A percentile compares a stretch with the other conserved stretches of the same genome.
Conservation (phyloP, 2,329 filamentous ascomycete genomes). For the Claviceps sp. region DNA sequence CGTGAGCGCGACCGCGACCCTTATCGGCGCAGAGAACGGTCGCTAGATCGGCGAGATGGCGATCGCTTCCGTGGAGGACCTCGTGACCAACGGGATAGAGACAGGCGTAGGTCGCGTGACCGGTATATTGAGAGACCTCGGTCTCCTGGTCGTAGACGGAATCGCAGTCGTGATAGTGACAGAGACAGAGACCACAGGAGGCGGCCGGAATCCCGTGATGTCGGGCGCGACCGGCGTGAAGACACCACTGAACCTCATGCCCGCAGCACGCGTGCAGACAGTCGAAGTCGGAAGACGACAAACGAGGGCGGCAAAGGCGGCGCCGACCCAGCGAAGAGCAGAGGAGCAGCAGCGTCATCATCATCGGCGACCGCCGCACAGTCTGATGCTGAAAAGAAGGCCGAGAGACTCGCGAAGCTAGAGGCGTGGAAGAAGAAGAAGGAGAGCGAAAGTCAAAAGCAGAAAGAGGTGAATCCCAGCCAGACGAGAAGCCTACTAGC, state of each 20-base stretch:
- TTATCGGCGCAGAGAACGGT: conserved; percentile 57
- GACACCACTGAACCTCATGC: conserved; percentile 57
- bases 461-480: conserved; percentile 52
- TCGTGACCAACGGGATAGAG: conserved; percentile 40
- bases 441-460: conserved; percentile 60
- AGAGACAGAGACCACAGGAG: conserved; percentile 52
- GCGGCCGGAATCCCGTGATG: conserved; percentile 62
- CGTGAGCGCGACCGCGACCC: conserved; percentile 29
- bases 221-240: conserved; percentile 49
- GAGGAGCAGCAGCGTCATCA: conserved; percentile 24
- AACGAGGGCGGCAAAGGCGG: conserved; percentile 33
- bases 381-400: conserved; percentile 60
- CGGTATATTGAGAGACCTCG: conserved; percentile 44
- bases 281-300: conserved; percentile 39
- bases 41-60: conserved; percentile 53
- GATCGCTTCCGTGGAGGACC: conserved; percentile 47
- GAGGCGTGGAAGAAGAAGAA: conserved; percentile 91
- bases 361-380: conserved; percentile 34
- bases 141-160: conserved; percentile 45
- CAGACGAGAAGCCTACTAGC: conserved; percentile 55
- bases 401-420: conserved; percentile 65
- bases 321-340: conserved; percentile 46
- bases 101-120: conserved; percentile 53
- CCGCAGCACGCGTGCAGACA: conserved; percentile 54
- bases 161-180: conserved; percentile 46